Conservation (phyloP, 2,329 filamentous ascomycete species). For the Botryosphaeria dothidea region DNA sequence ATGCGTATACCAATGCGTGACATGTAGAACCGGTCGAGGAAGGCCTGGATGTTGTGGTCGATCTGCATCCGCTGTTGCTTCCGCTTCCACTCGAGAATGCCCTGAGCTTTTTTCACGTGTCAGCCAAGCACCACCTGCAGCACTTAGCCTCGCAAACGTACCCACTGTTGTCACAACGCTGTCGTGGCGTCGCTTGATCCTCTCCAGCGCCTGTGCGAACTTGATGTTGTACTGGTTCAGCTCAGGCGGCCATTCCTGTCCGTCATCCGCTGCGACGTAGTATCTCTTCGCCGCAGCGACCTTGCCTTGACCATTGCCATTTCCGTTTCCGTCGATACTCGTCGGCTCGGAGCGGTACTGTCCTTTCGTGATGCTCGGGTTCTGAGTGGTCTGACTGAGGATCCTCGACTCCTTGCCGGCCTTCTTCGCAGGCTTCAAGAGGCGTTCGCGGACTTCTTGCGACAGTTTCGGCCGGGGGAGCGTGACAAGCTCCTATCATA, state of each 20-base stretch:
- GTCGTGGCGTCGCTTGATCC: conserved; percentile 95
- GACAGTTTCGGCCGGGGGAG: conserved; percentile 76
- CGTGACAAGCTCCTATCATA: conserved; percentile 79
- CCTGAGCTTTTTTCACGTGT: conserved; percentile 63
- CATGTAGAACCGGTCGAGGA: conserved; percentile 99
- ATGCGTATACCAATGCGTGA: conserved; percentile 98
- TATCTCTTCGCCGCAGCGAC: conserved; percentile 65
- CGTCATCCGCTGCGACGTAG: conserved; percentile 89
- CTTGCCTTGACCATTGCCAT: conserved; percentile 52
- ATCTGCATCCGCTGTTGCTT: conserved; percentile 97
- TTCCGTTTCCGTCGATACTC: conserved; percentile 40
- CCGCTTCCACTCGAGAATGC: conserved; percentile 97
- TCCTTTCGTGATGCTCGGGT: conserved; percentile 83
- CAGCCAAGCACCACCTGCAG: not conserved
- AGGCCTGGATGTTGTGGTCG: conserved; percentile 94
- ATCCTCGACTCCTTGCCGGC: conserved; percentile 64
- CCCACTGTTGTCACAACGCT: conserved; percentile 92
- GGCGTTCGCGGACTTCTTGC: conserved; percentile 73
- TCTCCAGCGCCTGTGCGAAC: conserved; percentile 85
- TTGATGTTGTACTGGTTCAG: conserved; percentile 90
- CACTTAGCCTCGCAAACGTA: conserved; percentile 22
- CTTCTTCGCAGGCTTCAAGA: conserved; percentile 67
- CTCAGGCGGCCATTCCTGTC: conserved; percentile 87
- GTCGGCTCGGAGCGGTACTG: conserved; percentile 66
- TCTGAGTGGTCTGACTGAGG: conserved; percentile 80